Percentiles rank a stretch among this genome's conserved stretches.
These are phyloP conservation scores for Kondoa subrosea DNA, from an alignment of 768 basidiomycete genomes.

Conservation along the genomic window DNA sequence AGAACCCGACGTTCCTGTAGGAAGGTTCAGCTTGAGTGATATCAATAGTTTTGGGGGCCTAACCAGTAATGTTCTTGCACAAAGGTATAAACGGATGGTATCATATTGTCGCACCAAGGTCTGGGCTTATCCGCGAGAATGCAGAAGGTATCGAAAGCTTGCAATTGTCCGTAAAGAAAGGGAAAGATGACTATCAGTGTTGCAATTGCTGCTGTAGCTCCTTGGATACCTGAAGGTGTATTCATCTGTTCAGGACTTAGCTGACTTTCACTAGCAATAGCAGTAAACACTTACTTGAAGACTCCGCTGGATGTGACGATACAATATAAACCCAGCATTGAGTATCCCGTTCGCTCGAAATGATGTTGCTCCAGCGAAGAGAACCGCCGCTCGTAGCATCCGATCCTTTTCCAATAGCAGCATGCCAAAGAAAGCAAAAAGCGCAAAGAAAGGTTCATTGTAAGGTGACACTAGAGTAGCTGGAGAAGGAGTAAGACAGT, in stretches of 20 bases:
- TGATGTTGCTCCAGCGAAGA: conserved; percentile 46
- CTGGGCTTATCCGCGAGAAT: conserved; percentile 9
- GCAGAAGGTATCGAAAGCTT: conserved; percentile 57
- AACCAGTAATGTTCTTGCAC: conserved; percentile 68
- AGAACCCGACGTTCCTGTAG: conserved; percentile 53
- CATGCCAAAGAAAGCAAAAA: conserved; percentile 55
- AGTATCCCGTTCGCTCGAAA: conserved; percentile 69
- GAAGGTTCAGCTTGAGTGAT: too few species aligned
- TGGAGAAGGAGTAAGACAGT: conserved; percentile 66
- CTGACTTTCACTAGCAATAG: not conserved
- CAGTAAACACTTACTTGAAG: not conserved
- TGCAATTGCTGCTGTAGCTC: not conserved
- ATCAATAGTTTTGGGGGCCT: too few species aligned
- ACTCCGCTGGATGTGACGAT: conserved; percentile 5
- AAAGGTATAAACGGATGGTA: conserved; percentile 63
- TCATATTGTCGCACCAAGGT: conserved; percentile 48
- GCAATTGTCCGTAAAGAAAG: conserved; percentile 53
- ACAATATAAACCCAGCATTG: conserved; percentile 45
- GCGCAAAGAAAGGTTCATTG: conserved; percentile 72
- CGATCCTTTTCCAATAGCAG: conserved; percentile 10
- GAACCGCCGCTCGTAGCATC: conserved; percentile 38
- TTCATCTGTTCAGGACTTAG: not conserved
- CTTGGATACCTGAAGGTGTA: not conserved
- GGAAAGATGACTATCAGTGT: conserved; percentile 39
- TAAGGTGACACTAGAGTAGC: conserved; percentile 56